Evolutionary conservation across 352 stramenopile genomes (phyloP).

Genomic region (Globisporangium abappressorium): DNA sequence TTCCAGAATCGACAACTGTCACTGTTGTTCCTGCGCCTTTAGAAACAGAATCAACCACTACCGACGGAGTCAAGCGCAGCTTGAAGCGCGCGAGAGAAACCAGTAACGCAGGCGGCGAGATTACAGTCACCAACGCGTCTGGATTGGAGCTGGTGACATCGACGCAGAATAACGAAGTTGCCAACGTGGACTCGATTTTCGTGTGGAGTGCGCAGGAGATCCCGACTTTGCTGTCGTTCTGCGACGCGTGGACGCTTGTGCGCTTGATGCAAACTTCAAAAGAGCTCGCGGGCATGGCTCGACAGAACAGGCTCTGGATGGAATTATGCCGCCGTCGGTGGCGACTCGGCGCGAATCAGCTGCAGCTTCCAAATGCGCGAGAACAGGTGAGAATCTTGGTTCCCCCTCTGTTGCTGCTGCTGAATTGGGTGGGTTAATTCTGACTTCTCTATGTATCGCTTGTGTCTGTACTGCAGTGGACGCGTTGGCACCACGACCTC

Average conservation of each 20-base stretch:
- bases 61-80: not conserved
- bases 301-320: slow-evolving; percentile 31
- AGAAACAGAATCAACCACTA: not conserved
- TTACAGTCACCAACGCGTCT: not conserved
- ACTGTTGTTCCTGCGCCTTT: not conserved
- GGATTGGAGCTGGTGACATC: not conserved
- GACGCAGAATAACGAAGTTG: not conserved
- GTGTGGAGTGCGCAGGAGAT: slow-evolving; percentile 41
- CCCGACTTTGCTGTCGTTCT: slow-evolving; percentile 39
- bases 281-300: slow-evolving; percentile 23
- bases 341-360: slow-evolving; percentile 14
- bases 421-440: not conserved
- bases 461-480: slow-evolving; percentile 26
- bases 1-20: not conserved
- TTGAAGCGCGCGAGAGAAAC: slow-evolving; percentile 15
- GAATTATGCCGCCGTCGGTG: slow-evolving; percentile 33
- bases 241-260: slow-evolving; percentile 50
- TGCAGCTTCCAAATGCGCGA: slow-evolving; percentile 1
- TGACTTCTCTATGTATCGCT: slow-evolving; percentile 1
- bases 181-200: slow-evolving; percentile 18
- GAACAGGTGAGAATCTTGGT: slow-evolving; percentile 4
- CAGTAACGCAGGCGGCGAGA: not conserved
- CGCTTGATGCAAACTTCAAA: slow-evolving; percentile 31
- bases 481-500: slow-evolving; percentile 31
- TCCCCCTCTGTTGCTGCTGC: not conserved